A percentile compares a stretch with the other conserved stretches of the same genome.
Evolutionary conservation across 352 stramenopile genomes (phyloP).

Genomic region (Globisporangium paroecandrum): DNA sequence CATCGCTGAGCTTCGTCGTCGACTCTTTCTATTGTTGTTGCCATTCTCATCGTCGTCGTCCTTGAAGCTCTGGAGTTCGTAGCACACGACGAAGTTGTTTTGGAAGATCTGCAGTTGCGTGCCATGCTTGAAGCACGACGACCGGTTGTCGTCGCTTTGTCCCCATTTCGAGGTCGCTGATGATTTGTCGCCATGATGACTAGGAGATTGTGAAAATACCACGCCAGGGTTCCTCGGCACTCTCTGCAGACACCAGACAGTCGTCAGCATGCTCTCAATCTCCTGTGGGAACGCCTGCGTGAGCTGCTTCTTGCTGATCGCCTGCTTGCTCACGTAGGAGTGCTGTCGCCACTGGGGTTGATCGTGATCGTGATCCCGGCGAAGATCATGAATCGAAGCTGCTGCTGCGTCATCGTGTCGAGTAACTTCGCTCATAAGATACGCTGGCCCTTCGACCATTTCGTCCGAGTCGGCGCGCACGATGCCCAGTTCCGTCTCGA

Average conservation of each 20-base stretch:
- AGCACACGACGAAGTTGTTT: slow-evolving; percentile 21
- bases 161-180: not conserved
- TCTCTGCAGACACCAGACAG: slow-evolving; percentile 19
- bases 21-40: not conserved
- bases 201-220: not conserved
- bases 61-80: slow-evolving; percentile 17
- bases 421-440: slow-evolving; percentile 4
- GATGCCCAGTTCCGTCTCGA: slow-evolving; percentile 12
- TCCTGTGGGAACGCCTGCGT: slow-evolving; percentile 6
- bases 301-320: slow-evolving; percentile 17
- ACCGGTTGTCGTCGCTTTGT: not conserved
- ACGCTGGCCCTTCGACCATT: slow-evolving; percentile 9
- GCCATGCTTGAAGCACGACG: slow-evolving; percentile 16
- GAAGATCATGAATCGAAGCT: not conserved
- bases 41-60: not conserved
- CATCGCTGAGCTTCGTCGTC: not conserved
- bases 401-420: slow-evolving; percentile 4
- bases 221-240: not conserved
- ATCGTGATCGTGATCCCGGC: not conserved
- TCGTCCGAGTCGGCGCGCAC: slow-evolving; percentile 20
- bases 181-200: not conserved
- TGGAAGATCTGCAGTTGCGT: slow-evolving; percentile 21
- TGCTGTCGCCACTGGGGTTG: not conserved
- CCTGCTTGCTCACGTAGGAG: slow-evolving; percentile 9
- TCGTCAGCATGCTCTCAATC: slow-evolving; percentile 14